Base-by-base conservation (phyloP, 2,329 filamentous ascomycete genomes). In the Ceratocystis eucalypticola region DNA sequence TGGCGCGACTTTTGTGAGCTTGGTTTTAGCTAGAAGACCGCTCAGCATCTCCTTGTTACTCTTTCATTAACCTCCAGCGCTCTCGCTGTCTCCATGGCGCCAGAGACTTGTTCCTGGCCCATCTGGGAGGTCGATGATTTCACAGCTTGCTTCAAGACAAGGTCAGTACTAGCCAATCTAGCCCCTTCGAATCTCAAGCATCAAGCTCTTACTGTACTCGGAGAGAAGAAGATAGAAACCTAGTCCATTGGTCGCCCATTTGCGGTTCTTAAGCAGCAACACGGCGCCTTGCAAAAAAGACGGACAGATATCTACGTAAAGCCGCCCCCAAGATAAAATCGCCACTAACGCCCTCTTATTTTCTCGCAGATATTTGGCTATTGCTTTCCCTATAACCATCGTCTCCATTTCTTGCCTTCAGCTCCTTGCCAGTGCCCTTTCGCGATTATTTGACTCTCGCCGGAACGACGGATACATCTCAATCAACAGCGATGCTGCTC, bases 351-450 rank as follows among this genome's bases (percentile, higher is more conserved):
- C 28, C 7, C 53, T 6, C 28, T 37, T n/a, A 5, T 20, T 59
- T n/a, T 30, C 7, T 57, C 44, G 69, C 74, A 93, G 89, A 75
- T 92, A 89, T 75, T 82, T 96, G 65, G 87, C 89, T 75, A 84
- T 89, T 68, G 79, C 96, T 61, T 80, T 97, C 65, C 94, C 94
- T 65, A 78, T 94, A 68, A 77, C 86, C 69, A 80, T 88, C 67
- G 84, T 91, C 75, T 81, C 77, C 69, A 71, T 88, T 30, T 97
- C 94, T 5, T 74, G 92, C 70, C 74, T 88, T 64, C 80, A 85
- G 70, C 82, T 96, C 66, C 71, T 81, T 67, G 73, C 81, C 71
- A 84, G 46, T 37, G 63, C 63, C 25, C 41, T 65, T 12, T 50
- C 37, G 15, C 66, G 63, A n/a, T 55, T 15, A 6, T 57, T 46